phyloP scores from a whole-genome alignment of 352 stramenopile genomes.

The Phytophthora podocarpi region DNA sequence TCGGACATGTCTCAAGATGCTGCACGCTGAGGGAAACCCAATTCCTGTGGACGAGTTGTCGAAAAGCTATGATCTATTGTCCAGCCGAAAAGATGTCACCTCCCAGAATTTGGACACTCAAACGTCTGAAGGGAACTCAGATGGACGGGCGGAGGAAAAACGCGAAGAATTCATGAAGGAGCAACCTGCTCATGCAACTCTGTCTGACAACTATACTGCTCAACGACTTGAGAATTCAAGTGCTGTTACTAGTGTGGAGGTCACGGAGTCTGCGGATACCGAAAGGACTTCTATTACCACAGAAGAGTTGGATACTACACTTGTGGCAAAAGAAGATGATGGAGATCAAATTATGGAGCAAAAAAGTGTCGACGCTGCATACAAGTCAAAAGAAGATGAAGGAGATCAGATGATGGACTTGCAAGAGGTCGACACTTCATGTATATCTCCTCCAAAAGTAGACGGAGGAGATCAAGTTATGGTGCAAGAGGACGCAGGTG shows the following conservation, averaged over 20 bases:
- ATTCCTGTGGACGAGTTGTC: slow-evolving; percentile 25
- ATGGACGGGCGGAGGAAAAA: background rate
- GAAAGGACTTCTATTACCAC: background rate
- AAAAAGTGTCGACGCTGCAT: background rate
- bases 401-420: slow-evolving; percentile 5
- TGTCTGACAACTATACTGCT: background rate
- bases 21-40: slow-evolving; percentile 32
- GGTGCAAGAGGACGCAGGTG: background rate
- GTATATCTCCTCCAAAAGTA: background rate
- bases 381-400: background rate
- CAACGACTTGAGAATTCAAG: background rate
- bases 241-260: background rate
- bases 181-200: background rate
- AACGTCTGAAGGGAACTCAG: background rate
- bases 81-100: background rate
- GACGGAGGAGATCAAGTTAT: background rate
- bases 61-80: slow-evolving; percentile 24
- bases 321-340: background rate
- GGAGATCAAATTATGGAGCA: slow-evolving; percentile 10
- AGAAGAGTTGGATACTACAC: background rate
- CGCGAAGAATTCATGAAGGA: background rate
- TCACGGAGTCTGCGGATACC: background rate
- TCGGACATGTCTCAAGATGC: slow-evolving; percentile 7
- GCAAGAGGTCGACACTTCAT: slow-evolving; percentile 1
- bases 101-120: background rate